Percentiles rank a stretch among this genome's conserved stretches.
Conservation (phyloP, 2,329 filamentous ascomycete genomes). For the Fusarium sp. region DNA sequence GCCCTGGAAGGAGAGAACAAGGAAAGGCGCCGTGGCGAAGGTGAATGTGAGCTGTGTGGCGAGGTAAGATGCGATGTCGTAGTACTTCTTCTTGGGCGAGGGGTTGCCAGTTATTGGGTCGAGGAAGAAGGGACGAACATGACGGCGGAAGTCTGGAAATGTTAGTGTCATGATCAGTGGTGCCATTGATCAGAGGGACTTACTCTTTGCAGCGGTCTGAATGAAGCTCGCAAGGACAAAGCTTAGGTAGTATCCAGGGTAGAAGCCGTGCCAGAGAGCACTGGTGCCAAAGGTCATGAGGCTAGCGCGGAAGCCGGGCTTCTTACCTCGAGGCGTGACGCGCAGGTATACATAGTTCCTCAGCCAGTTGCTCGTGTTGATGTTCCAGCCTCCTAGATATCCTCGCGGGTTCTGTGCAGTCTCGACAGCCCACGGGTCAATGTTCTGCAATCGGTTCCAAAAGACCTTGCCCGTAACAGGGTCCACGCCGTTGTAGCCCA, state of each 20-base stretch:
- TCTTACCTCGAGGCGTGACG: constrained; percentile 94
- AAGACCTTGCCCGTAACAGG: constrained; percentile 83
- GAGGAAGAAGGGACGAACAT: constrained; percentile 92
- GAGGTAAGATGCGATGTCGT: constrained; percentile 81
- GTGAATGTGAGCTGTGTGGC: constrained; percentile 84
- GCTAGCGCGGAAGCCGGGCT: constrained; percentile 94
- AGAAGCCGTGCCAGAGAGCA: constrained; percentile 98
- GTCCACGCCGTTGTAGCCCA: constrained; percentile 95
- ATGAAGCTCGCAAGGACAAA: constrained; percentile 92
- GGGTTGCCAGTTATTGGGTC: constrained; percentile 77
- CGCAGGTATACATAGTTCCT: constrained; percentile 95
- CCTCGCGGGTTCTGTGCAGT: constrained; percentile 91
- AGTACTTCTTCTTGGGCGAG: constrained; percentile 80
- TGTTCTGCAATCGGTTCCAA: constrained; percentile 90
- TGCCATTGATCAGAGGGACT: constrained; percentile 49
- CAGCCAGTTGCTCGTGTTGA: constrained; percentile 98
- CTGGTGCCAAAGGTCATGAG: constrained; percentile 94
- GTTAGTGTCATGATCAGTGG: constrained; percentile 2
- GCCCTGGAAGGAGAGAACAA: constrained; percentile 78
- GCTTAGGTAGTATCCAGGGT: constrained; percentile 92
- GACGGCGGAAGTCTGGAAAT: constrained; percentile 81
- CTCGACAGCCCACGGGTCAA: constrained; percentile 87
- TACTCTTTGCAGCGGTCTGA: constrained; percentile 94
- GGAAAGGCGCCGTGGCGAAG: constrained; percentile 86
- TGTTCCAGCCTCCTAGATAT: constrained; percentile 95